Conservation (phyloP, 305 asterid species). For the Fraxinus nigra region DNA sequence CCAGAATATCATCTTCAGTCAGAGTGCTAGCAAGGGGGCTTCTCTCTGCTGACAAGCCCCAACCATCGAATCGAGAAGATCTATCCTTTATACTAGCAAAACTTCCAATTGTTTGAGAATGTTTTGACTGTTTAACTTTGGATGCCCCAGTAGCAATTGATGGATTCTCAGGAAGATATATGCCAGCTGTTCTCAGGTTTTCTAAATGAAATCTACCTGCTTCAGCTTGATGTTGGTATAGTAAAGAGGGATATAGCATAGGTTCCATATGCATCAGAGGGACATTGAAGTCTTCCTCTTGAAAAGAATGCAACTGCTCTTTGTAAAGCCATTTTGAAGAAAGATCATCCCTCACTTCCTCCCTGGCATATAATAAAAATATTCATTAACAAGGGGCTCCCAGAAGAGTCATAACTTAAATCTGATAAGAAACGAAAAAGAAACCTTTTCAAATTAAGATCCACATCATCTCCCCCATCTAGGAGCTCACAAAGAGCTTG, state of each 20-base stretch:
- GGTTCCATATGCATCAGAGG: slow-evolving; percentile 49
- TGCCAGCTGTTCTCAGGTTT: slow-evolving; percentile 39
- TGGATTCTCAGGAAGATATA: slow-evolving; percentile 31
- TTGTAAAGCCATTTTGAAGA: slow-evolving; percentile 39
- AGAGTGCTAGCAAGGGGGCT: slow-evolving; percentile 47
- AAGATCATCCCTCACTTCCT: slow-evolving; percentile 41
- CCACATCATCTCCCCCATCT: slow-evolving; percentile 58
- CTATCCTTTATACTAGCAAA: slow-evolving; percentile 28
- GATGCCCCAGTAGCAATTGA: slow-evolving; percentile 32
- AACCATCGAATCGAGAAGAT: slow-evolving; percentile 40
- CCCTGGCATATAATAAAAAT: slow-evolving; percentile 50
- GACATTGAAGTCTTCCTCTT: slow-evolving; percentile 39
- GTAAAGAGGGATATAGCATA: slow-evolving; percentile 52
- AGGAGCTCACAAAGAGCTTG: slow-evolving; percentile 93
- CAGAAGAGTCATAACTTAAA: slow-evolving; percentile 6
- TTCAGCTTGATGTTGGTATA: slow-evolving; percentile 65
- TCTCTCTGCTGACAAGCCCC: slow-evolving; percentile 60
- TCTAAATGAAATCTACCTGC: slow-evolving; percentile 57
- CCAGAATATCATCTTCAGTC: slow-evolving; percentile 87
- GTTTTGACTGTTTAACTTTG: slow-evolving; percentile 37
- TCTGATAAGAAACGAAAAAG: slow-evolving; percentile 12
- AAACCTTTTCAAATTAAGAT: slow-evolving; percentile 49
- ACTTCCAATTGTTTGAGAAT: slow-evolving; percentile 37
- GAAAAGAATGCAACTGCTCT: slow-evolving; percentile 45
- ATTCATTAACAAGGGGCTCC: slow-evolving; percentile 4